Evolutionary conservation across 768 basidiomycete genomes (phyloP).

Genomic region (Lentinula edodes): DNA sequence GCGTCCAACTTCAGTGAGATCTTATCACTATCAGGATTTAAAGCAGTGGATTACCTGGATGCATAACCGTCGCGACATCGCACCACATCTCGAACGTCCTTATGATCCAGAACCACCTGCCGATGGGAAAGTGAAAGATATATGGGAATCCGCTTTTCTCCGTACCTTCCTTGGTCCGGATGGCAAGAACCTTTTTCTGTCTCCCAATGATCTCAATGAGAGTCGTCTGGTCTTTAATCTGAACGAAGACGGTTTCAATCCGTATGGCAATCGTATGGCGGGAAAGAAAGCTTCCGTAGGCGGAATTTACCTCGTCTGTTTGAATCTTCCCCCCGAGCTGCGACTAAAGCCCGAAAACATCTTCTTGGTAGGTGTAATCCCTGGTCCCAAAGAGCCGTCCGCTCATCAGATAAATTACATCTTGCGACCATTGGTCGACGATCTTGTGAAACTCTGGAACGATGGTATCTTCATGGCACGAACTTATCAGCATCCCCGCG

Average conservation of each 20-base stretch:
- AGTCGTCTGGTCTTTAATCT: conserved; percentile 25
- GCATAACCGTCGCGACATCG: conserved; percentile 18
- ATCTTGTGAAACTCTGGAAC: conserved; percentile 22
- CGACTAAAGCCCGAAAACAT: conserved; percentile 26
- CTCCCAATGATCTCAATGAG: conserved; percentile 7
- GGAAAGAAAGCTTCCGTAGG: conserved; percentile 24
- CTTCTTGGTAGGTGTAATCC: conserved; percentile 28
- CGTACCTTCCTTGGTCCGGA: conserved; percentile 22
- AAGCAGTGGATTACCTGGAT: conserved; percentile 22
- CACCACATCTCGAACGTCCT: conserved; percentile 19
- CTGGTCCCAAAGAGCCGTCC: conserved; percentile 27
- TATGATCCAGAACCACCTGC: background rate
- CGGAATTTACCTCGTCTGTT: conserved; percentile 25
- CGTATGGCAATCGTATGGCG: conserved; percentile 17
- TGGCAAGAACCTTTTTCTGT: conserved; percentile 14
- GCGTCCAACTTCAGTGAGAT: too few relatives aligned
- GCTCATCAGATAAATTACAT: conserved; percentile 19
- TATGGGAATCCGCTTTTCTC: conserved; percentile 21
- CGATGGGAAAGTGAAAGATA: conserved; percentile 13
- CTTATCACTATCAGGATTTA: conserved; percentile 21
- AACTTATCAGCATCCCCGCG: conserved; percentile 13
- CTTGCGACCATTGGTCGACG: conserved; percentile 20
- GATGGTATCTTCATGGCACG: conserved; percentile 19
- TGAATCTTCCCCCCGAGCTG: conserved; percentile 27
- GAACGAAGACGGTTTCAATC: conserved; percentile 30